phyloP scores from a whole-genome alignment of 495 filamentous ascomycete species.

The Choiromyces venosus region DNA sequence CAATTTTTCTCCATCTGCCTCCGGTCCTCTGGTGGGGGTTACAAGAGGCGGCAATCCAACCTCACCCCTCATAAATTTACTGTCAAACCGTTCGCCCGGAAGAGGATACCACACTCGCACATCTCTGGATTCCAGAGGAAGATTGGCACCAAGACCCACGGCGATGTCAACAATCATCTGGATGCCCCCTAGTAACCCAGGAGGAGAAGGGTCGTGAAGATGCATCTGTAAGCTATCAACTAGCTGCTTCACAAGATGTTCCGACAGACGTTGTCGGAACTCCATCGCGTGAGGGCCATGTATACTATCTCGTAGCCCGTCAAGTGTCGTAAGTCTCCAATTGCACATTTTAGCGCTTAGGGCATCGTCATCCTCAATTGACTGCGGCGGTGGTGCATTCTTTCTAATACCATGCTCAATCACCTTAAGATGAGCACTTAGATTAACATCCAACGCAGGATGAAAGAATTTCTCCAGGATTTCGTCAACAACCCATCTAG shows the following conservation, averaged over 20 bases:
- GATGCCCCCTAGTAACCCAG: constrained; percentile 72
- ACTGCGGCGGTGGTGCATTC: constrained; percentile 61
- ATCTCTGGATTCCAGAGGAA: constrained; percentile 87
- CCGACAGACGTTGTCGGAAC: constrained; percentile 60
- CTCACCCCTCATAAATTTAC: constrained; percentile 78
- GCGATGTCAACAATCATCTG: constrained; percentile 92
- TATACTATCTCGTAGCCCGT: constrained; percentile 73
- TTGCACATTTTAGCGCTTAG: constrained; percentile 78
- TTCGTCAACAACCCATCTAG: constrained; percentile 85
- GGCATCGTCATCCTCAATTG: constrained; percentile 83
- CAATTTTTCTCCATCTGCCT: constrained; percentile 44
- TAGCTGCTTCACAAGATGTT: constrained; percentile 63
- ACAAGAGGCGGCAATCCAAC: constrained; percentile 63
- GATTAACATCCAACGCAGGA: constrained; percentile 66
- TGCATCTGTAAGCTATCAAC: constrained; percentile 62
- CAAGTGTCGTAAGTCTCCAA: constrained; percentile 89
- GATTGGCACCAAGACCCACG: constrained; percentile 73
- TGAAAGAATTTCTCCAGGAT: constrained; percentile 89
- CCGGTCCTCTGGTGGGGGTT: constrained; percentile 41
- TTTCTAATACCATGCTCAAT: constrained; percentile 87
- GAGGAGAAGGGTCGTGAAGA: constrained; percentile 66
- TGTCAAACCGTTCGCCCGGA: constrained; percentile 62
- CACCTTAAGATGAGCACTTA: constrained; percentile 72
- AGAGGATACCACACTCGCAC: constrained; percentile 77
- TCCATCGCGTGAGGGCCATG: constrained; percentile 59